These are phyloP conservation scores for Naganishia vaughanmartiniae DNA, from an alignment of 768 basidiomycete genomes.

Conservation along the genomic window DNA sequence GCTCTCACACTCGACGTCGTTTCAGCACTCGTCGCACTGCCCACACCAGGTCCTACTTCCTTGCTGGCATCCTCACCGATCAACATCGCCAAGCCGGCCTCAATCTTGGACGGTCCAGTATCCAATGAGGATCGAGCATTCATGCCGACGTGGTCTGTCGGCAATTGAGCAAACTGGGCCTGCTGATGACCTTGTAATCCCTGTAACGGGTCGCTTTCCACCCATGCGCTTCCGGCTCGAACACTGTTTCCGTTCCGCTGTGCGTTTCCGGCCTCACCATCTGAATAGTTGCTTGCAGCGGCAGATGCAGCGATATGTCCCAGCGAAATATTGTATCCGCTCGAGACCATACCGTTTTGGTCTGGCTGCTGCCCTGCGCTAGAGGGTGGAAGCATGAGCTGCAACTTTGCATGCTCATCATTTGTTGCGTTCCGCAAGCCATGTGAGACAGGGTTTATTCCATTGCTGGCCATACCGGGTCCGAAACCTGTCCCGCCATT, in stretches of 20 bases:
- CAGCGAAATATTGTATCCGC: slow-evolving; percentile 14
- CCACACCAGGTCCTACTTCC: slow-evolving; percentile 16
- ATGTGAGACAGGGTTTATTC: background rate
- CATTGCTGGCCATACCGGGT: background rate
- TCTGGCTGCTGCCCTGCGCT: background rate
- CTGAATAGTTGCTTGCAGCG: too few species aligned
- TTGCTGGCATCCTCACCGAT: background rate
- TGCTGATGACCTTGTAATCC: background rate
- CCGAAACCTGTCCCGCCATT: background rate
- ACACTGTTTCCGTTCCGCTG: background rate
- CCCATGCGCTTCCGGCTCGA: background rate
- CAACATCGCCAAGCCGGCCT: background rate
- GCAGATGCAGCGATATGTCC: background rate
- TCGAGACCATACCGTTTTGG: slow-evolving; percentile 11
- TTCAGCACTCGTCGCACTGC: slow-evolving; percentile 6
- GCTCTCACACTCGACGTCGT: slow-evolving; percentile 11
- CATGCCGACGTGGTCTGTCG: background rate
- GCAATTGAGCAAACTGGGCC: background rate
- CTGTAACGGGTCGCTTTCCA: background rate
- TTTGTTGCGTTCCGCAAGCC: background rate
- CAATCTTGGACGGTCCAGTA: background rate
- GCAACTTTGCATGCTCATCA: background rate
- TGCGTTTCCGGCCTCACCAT: background rate
- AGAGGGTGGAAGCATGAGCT: background rate
- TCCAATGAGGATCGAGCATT: background rate